Evolutionary conservation across 2,329 filamentous ascomycete species (phyloP), one percentile per base, ranked within the genome.

Genomic region (Neofusicoccum sp.): DNA sequence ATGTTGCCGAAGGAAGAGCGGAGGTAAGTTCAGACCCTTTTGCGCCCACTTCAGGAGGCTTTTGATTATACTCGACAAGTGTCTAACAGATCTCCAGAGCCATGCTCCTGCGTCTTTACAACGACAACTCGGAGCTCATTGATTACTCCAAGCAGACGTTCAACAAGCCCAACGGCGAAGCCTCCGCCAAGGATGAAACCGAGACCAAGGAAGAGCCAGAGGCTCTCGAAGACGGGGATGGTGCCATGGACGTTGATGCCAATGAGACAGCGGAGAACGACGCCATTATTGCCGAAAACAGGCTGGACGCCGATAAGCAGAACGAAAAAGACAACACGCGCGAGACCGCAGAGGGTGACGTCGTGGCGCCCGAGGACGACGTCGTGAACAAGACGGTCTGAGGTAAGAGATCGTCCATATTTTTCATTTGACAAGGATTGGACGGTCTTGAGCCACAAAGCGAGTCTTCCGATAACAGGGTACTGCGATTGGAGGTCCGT

Each of bases 1-100:
- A 99, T 99, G 95, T 82, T 99, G 70, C 93, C 95, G 53, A 99
- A 99, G 80, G 95, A 99, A 74, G 95, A 99, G 66, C 86, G 95
- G 14, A 88, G 76, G 70, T 72, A 63, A 63, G 65, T 65, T 11
- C 16, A 41, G 9, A n/a, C 5, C 2, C 3, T 20, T 16, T 4
- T n/a, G n/a, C 12, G 12, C 3, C 11, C 4, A 11, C 5, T 12
- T 5, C 30, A 34, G 14, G 12, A 43, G 24, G 24, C 30, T 7
- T n/a, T 2, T 26, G 16, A 14, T 8, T 16, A 51, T 36, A 8
- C 47, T 30, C 12, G 31, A 28, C 20, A 31, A 16, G 14, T 12
- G 26, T 9, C 49, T 43, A 24, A 56, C 20, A 26, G 16, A n/a
- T 38, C 16, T 20, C 31, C 16, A 61, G 87, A 26, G 95, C 95